These are phyloP conservation scores for Vaucheria bursata DNA, from an alignment of 352 stramenopile species.

Conservation along the genomic window DNA sequence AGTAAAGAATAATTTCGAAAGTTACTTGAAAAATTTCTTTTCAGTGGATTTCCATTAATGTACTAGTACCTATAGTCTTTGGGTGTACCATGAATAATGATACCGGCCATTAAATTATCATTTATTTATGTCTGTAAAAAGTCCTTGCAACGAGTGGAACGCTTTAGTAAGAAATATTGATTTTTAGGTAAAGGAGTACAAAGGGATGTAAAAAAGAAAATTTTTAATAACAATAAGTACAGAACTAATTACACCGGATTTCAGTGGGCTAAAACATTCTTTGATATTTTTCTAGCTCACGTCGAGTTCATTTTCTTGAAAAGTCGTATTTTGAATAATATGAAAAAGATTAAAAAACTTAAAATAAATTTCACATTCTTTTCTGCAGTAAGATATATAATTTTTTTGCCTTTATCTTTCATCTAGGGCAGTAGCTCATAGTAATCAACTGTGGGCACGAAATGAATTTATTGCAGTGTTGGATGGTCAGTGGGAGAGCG, in stretches of 20 bases:
- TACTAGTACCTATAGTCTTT: too few relatives aligned
- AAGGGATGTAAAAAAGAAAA: not conserved
- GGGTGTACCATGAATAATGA: too few relatives aligned
- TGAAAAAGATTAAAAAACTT: not conserved
- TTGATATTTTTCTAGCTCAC: not conserved
- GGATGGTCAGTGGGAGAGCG: slow-evolving; percentile 35
- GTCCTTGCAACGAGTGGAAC: not conserved
- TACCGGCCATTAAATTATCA: too few relatives aligned
- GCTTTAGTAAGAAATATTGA: not conserved
- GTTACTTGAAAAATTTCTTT: too few relatives aligned
- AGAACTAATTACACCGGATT: not conserved
- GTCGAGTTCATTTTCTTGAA: not conserved
- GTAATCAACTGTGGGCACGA: slow-evolving; percentile 20
- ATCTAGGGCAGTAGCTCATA: slow-evolving; percentile 20
- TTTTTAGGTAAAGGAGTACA: not conserved
- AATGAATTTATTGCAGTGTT: slow-evolving; percentile 31
- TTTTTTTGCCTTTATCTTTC: not conserved
- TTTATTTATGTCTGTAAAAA: not conserved
- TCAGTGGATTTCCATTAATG: too few relatives aligned
- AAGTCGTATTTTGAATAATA: not conserved
- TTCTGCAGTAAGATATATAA: not conserved
- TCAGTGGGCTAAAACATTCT: not conserved
- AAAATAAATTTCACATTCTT: not conserved
- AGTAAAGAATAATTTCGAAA: too few relatives aligned
- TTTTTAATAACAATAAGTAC: not conserved